A percentile compares a stretch with the other conserved stretches of the same genome.
Evolutionary conservation across 495 filamentous ascomycete genomes (phyloP).

Genomic region (Aspergillus kassunensis): DNA sequence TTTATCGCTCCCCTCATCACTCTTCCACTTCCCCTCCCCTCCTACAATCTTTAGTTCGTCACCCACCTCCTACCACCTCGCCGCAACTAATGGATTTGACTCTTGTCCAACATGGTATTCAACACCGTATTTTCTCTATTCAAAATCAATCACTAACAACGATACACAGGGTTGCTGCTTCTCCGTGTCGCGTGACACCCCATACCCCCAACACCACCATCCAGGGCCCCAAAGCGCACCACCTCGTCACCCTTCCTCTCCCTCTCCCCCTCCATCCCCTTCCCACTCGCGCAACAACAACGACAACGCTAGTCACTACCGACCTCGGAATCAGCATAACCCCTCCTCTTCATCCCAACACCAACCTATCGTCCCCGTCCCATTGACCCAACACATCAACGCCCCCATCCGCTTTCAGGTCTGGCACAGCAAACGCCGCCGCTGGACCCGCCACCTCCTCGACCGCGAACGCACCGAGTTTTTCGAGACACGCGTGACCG

Average conservation of each 20-base stretch:
- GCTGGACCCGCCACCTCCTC: slow-evolving; percentile 50
- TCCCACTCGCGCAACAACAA: neutral
- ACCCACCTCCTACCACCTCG: neutral
- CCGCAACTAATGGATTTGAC: slow-evolving; percentile 15
- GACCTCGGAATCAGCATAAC: slow-evolving; percentile 4
- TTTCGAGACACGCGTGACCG: slow-evolving; percentile 80
- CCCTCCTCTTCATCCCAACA: slow-evolving; percentile 6
- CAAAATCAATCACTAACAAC: neutral
- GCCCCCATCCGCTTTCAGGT: slow-evolving; percentile 46
- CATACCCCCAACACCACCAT: slow-evolving; percentile 14
- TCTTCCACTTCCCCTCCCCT: neutral
- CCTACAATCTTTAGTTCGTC: slow-evolving; percentile 11
- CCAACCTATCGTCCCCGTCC: slow-evolving; percentile 16
- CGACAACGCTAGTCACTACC: slow-evolving; percentile 1
- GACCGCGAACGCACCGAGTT: slow-evolving; percentile 58
- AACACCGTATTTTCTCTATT: neutral
- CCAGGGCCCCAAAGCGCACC: neutral
- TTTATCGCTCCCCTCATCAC: neutral
- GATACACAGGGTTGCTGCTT: slow-evolving; percentile 37
- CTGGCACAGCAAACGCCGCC: slow-evolving; percentile 47
- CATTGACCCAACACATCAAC: slow-evolving; percentile 48
- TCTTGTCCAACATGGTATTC: slow-evolving; percentile 17
- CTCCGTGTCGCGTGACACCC: slow-evolving; percentile 35
- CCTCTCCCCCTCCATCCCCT: neutral
- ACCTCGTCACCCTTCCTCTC: neutral